Evolutionary conservation across 192 early-diverging fungal genomes (phyloP), one percentile per base, ranked within the genome.

Genomic region (Backusella tuberculispora): DNA sequence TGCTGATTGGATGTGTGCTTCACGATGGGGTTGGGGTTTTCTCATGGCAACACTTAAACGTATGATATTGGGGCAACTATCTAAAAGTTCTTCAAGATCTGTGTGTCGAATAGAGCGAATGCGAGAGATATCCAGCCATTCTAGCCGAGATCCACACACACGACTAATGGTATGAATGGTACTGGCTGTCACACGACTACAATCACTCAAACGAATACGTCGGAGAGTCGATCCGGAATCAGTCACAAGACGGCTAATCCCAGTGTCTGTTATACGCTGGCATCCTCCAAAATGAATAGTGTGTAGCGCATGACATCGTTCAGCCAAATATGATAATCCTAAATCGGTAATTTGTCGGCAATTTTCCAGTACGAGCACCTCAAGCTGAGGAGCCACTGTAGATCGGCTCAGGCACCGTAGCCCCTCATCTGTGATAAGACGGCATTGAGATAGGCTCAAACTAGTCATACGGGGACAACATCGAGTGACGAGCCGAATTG

Each of bases 91-190:
- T 3, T 45, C 74, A 12, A 75, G 45, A 43, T 75, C 65, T 21
- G 40, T 24, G 50, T 75, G 74, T 7, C 26, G 64, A 50, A 85
- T 46, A 1, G 29, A 42, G 1, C 76, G 78, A 10, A 81, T 74
- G 12, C 78, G 67, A 8, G 78, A 80, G 26, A 85, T 71, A 67
- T 85, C 84, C 41, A 85, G 48, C 84, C 84, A 85, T 53, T 80
- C 68, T 10, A 80, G 70, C 5, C 48, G 43, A 10, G 76, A 50
- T 47, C 78, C 73, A 37, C 77, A 66, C 29, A 76, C 66, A 4
- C 79, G 29, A n/a, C 74, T 67, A 41, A 74, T 42, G 13, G 78
- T 66, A 19, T 75, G 66, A 13, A 75, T 50, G 0, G 77, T 74
- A 14, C 44, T 21, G 2, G 64, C 42, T 4, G 84, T 80, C 37